These are phyloP conservation scores for Exutisphaerella laricina DNA, from an alignment of 2,329 filamentous ascomycete species.

Conservation along the genomic window DNA sequence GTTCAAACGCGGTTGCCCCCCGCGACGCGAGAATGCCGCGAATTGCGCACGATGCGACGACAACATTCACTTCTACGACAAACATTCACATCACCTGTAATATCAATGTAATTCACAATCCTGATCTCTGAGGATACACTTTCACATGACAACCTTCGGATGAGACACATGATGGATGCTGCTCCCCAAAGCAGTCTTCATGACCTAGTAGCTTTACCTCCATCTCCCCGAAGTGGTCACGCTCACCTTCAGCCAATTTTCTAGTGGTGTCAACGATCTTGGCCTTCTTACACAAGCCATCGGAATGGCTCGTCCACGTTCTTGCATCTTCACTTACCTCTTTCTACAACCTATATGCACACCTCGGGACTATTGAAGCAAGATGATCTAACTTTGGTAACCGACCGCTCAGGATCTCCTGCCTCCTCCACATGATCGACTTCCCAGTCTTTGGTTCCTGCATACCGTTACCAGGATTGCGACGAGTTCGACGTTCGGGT, in stretches of 20 bases:
- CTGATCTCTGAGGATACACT: too few species aligned
- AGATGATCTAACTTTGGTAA: not conserved
- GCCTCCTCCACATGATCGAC: not conserved
- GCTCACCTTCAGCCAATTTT: not conserved
- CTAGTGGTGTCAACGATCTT: not conserved
- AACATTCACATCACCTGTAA: too few species aligned
- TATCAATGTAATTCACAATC: too few species aligned
- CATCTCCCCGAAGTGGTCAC: not conserved
- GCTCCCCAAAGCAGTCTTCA: too few species aligned
- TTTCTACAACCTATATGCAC: not conserved
- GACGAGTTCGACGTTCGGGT: not conserved
- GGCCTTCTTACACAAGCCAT: not conserved
- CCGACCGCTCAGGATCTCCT: not conserved
- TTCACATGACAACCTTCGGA: too few species aligned
- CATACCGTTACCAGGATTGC: not conserved
- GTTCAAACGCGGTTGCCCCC: not conserved
- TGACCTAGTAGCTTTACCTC: not conserved
- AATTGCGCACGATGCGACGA: not conserved
- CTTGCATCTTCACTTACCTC: not conserved
- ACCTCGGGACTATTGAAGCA: not conserved
- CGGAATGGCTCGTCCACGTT: not conserved
- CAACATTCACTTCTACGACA: too few species aligned
- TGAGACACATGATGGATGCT: too few species aligned
- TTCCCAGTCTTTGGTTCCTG: not conserved
- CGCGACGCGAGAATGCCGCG: not conserved